Evolutionary conservation across 768 basidiomycete genomes (phyloP), one percentile per base, ranked within the genome.

Genomic region (Thelephora ganbajun): DNA sequence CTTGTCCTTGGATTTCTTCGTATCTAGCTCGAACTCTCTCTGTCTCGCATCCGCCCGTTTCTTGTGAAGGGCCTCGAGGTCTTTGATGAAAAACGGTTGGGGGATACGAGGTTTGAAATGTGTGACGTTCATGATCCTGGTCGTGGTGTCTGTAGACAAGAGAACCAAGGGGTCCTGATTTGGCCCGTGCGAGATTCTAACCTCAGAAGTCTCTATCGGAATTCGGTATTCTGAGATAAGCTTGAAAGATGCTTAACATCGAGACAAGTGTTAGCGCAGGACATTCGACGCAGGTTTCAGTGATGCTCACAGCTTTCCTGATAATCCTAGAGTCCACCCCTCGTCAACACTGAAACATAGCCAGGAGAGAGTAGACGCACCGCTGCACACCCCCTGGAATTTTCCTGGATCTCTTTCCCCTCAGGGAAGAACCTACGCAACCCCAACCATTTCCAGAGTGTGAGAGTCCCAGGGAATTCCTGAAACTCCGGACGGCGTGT

Each of bases 381-480:
- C 44, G 78, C 77, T 43, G 73, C 69, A 51, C 76, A 77, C 16
- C 80, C 80, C 51, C 76, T 66, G 54, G 78, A 64, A 19, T 69
- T 59, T 34, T 58, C 64, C 41, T 59, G 60, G 36, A 57, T 26
- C 49, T 53, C 49, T 55, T 62, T 50, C 53, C 65, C 57, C 1
- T 69, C 66, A 1, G 79, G 78, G 54, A 83, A 80, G 59, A 79
- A 86, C 12, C 83, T 70, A 51, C 77, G 62, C 18, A 79, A 62
- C 5, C 73, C 71, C 26, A 86, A 64, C 84, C 84, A 87, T 33
- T 69, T 71, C 79, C 83, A 83, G 13, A 84, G 59, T 1, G 68
- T 66, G 6, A 83, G 49, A 46, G 72, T 71, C 36, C 79, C 80
- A 18, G 72, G 63, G 6, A 18, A 54, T 44, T 53, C 57, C 2